phyloP scores from a whole-genome alignment of 2,329 filamentous ascomycete species.

The Hymenoscyphus occultus region DNA sequence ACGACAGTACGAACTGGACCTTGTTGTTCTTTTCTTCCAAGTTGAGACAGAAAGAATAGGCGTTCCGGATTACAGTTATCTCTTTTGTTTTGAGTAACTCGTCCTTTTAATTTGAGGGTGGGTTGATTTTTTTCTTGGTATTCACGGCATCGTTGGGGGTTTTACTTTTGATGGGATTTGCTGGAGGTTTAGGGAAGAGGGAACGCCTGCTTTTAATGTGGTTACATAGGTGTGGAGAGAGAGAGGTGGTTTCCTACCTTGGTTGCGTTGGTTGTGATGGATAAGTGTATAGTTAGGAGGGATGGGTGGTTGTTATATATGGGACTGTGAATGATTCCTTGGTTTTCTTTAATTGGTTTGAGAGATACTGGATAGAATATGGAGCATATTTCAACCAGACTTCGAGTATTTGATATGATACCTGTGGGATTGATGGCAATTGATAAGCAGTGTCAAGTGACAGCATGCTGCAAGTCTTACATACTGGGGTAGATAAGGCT shows the following conservation, averaged over 20 bases:
- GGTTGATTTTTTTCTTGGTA: neutral
- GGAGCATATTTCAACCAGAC: neutral
- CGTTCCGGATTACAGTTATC: neutral
- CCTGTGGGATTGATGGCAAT: neutral
- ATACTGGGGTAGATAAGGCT: neutral
- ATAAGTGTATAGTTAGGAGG: slow-evolving; percentile 9
- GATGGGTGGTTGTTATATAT: slow-evolving; percentile 6
- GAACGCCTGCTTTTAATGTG: neutral
- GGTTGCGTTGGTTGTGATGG: neutral
- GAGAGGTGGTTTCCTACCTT: neutral
- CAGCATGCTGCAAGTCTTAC: too few relatives aligned
- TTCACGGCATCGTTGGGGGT: neutral
- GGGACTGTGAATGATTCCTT: neutral
- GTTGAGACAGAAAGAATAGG: neutral
- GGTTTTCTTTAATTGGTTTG: neutral
- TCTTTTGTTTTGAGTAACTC: neutral
- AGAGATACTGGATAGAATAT: slow-evolving; percentile 5
- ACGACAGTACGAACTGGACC: slow-evolving; percentile 6
- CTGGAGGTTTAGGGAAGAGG: neutral
- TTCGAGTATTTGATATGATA: neutral
- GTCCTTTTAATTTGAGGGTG: neutral
- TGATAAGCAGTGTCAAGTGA: neutral
- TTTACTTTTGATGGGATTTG: neutral
- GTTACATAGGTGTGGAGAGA: slow-evolving; percentile 4
- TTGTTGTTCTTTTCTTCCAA: neutral